Base-by-base conservation (phyloP, 495 filamentous ascomycete species). In the Sporormia fimetaria region DNA sequence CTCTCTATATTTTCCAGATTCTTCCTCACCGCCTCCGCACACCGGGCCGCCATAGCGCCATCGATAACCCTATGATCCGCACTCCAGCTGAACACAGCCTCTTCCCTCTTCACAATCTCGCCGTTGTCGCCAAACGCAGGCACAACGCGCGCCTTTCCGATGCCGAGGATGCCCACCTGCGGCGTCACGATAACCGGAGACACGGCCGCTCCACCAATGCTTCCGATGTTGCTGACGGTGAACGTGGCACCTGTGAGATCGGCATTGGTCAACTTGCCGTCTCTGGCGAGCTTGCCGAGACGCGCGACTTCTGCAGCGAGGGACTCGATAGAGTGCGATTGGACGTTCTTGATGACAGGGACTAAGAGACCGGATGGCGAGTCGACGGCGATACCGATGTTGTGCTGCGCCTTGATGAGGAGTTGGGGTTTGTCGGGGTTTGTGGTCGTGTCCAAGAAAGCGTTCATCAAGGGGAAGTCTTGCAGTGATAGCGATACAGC, bases 141-240 rank as follows among this genome's bases (percentile, higher is more conserved):
- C 17, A 84, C 66, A 1, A 70, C 69, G 54, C 75, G 79, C 56
- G 80, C 75, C 56, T 79, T 76, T 6, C 92, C 92, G 22, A 99
- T 66, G 1, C 92, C 92, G 2, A 99, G 62, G 55, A 99, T 96
- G 7, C 84, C 86, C 15, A 95, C 82, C 59, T 99, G 88, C 28
- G 68, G 79, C 30, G 79, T 74, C 17, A 92, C 80, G 42, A 96
- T 80, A n/a, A 99, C 78, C 1, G 92, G 92, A 3, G 78, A 74
- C 17, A 96, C 76, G 51, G 92, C 93, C 0, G 81, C 88, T 3
- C 92, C 92, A 12, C 92, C 92, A 27, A 99, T 86, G 47, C 75
- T 92, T n/a, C 92, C 92, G 44, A 99, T 87, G 55, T 99, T 99
- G 43, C 84, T 93, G 18, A 99, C 75, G 0, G 92, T 95, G 55